phyloP scores from a whole-genome alignment of 768 basidiomycete species.

The Mycena floridula region DNA sequence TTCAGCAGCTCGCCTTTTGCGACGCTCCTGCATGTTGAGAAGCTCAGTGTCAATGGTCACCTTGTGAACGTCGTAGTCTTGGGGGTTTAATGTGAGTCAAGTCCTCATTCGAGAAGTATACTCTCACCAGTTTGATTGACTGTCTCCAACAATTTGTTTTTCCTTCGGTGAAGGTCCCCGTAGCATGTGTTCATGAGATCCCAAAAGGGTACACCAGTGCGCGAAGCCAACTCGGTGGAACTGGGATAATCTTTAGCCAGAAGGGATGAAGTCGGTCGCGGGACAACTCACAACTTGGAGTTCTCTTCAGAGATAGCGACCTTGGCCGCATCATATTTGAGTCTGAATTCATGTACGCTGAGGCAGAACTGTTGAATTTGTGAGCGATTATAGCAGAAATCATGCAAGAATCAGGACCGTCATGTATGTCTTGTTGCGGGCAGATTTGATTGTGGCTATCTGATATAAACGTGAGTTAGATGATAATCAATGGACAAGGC shows the following conservation, averaged over 20 bases:
- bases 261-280: no score
- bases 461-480: slow-evolving; percentile 1
- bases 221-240: slow-evolving; percentile 8
- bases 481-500: neutral
- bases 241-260: slow-evolving; percentile 5
- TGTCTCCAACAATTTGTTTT: slow-evolving; percentile 31
- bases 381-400: neutral
- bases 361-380: slow-evolving; percentile 13
- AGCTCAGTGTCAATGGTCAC: slow-evolving; percentile 19
- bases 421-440: slow-evolving; percentile 3
- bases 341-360: slow-evolving; percentile 20
- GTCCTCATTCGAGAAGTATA: neutral
- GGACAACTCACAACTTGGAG: slow-evolving; percentile 12
- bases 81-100: neutral
- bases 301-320: slow-evolving; percentile 6
- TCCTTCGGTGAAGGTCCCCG: slow-evolving; percentile 28
- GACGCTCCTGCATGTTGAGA: slow-evolving; percentile 15
- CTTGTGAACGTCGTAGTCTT: slow-evolving; percentile 24
- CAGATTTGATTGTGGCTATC: slow-evolving; percentile 1
- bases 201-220: slow-evolving; percentile 34
- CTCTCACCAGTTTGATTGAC: slow-evolving; percentile 33
- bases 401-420: neutral
- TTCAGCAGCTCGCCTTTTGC: slow-evolving; percentile 21
- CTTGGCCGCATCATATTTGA: slow-evolving; percentile 7
- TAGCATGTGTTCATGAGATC: slow-evolving; percentile 39